Evolutionary conservation across 306 rosid genomes (phyloP).

Genomic region (Vigna reflexopilosa): DNA sequence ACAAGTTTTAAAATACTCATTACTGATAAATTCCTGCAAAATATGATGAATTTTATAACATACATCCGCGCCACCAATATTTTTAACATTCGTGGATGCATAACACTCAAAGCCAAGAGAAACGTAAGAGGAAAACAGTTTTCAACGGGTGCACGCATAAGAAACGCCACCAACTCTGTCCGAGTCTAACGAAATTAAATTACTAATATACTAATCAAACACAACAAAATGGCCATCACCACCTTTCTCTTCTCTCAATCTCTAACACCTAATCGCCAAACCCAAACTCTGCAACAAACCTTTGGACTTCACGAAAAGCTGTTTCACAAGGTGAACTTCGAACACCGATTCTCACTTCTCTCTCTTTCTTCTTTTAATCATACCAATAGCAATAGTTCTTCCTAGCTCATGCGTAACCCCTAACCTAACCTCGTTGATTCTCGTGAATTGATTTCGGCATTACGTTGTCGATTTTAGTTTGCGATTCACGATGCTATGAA

Average conservation of each 20-base stretch:
- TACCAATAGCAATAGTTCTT: background rate
- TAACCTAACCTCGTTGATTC: background rate
- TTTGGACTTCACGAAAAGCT: background rate
- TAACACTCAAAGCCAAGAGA: background rate
- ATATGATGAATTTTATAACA: too few relatives aligned
- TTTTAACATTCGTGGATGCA: background rate
- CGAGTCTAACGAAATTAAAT: background rate
- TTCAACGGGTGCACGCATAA: constrained; percentile 18
- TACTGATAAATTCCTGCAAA: too few relatives aligned
- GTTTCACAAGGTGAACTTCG: constrained; percentile 7
- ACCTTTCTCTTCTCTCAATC: background rate
- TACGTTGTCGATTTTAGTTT: constrained; percentile 5
- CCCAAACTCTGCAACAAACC: background rate
- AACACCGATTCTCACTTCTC: background rate
- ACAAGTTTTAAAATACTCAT: too few relatives aligned
- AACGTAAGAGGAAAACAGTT: background rate
- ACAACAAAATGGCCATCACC: background rate
- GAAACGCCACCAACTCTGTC: background rate
- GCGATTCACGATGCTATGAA: background rate
- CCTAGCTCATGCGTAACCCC: background rate
- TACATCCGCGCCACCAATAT: too few relatives aligned
- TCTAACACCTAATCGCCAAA: background rate
- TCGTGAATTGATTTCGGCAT: background rate
- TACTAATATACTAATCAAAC: background rate
- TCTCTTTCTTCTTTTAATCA: background rate